Evolutionary conservation across 345 rosid species (phyloP).

Genomic region (Eucalyptus shirleyi): DNA sequence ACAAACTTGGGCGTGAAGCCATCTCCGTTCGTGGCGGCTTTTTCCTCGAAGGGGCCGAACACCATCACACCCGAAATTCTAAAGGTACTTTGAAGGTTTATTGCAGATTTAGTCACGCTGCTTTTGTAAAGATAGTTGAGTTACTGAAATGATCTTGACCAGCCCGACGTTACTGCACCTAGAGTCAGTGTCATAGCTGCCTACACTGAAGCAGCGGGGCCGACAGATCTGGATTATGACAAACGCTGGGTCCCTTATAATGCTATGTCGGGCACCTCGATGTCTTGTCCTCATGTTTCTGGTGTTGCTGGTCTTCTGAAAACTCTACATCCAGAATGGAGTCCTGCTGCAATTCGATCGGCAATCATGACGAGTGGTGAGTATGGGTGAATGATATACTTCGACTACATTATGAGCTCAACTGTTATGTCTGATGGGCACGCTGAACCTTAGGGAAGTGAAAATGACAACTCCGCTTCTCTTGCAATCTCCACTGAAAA

Average conservation of each 20-base stretch:
- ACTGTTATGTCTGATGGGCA: background rate
- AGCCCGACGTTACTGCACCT: conserved; percentile 83
- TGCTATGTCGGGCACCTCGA: conserved; percentile 66
- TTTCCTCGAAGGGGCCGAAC: conserved; percentile 81
- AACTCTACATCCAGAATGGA: conserved; percentile 66
- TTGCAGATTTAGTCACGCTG: background rate
- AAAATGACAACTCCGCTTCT: background rate
- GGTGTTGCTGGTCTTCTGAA: conserved; percentile 73
- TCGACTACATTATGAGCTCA: background rate
- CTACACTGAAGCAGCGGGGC: conserved; percentile 42
- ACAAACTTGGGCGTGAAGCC: conserved; percentile 32
- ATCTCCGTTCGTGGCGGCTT: conserved; percentile 65
- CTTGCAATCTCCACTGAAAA: background rate
- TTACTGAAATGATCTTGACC: background rate
- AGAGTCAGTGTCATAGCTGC: conserved; percentile 83
- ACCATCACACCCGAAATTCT: conserved; percentile 50
- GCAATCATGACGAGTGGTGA: conserved; percentile 75
- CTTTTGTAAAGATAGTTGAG: background rate
- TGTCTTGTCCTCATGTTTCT: conserved; percentile 85
- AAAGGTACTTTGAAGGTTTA: conserved; percentile 19
- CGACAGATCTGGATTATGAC: conserved; percentile 39
- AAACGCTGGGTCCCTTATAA: conserved; percentile 39
- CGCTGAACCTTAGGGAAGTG: background rate
- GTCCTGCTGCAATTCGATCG: conserved; percentile 76
- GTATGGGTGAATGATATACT: background rate